Conservation (phyloP, 352 stramenopile species). For the Poterioochromonas sp. region DNA sequence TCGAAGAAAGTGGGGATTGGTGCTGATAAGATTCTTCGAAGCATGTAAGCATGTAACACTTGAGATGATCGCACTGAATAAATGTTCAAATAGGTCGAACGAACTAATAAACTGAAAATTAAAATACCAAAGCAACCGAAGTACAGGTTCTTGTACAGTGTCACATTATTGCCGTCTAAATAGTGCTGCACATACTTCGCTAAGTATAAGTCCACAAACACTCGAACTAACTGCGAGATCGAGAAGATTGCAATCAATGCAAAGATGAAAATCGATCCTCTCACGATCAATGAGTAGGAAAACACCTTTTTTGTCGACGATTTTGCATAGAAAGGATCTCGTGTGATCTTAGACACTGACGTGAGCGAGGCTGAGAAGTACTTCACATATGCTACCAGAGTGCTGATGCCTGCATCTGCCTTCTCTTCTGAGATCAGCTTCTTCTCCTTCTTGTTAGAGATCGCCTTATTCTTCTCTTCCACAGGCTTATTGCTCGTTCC, state of each 20-base stretch:
- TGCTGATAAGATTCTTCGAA: background rate
- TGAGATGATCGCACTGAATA: background rate
- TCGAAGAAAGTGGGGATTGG: conserved; percentile 26
- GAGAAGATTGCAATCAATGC: background rate
- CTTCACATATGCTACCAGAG: background rate
- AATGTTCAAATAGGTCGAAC: background rate
- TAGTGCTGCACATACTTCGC: background rate
- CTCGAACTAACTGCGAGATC: background rate
- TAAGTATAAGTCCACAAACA: background rate
- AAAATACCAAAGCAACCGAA: conserved; percentile 2
- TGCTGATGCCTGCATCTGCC: background rate
- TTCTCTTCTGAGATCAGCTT: background rate
- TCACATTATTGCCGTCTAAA: background rate
- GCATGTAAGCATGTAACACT: background rate
- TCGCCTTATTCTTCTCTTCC: background rate
- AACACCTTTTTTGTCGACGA: background rate
- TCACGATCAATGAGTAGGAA: background rate
- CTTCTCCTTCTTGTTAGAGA: background rate
- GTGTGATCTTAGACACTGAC: background rate
- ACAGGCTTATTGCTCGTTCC: background rate
- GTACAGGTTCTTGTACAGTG: background rate
- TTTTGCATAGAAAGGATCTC: background rate
- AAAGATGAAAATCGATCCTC: background rate
- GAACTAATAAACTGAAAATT: background rate
- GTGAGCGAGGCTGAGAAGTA: background rate